These are phyloP conservation scores for Diutina pseudorugosa DNA, from an alignment of 1,139 yeast species.

Conservation along the genomic window DNA sequence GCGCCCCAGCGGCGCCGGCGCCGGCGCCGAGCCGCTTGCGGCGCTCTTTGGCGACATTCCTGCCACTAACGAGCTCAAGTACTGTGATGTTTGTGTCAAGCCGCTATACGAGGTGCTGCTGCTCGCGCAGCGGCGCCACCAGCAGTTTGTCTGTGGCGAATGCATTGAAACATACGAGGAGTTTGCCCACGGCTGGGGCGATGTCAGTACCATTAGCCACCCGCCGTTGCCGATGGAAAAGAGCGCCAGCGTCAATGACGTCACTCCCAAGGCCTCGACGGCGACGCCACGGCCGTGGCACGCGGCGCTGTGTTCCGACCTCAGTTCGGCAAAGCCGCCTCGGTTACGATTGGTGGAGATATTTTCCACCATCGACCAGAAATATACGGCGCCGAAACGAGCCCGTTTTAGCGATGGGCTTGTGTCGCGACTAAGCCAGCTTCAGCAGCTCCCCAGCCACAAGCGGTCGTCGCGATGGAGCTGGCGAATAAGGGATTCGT, in stretches of 20 bases:
- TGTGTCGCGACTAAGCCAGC: background rate
- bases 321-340: background rate
- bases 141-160: constrained; percentile 46
- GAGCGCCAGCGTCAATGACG: constrained; percentile 3
- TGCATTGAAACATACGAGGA: constrained; percentile 50
- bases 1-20: background rate
- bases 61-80: constrained; percentile 30
- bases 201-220: background rate
- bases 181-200: constrained; percentile 24
- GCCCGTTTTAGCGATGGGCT: background rate
- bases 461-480: background rate
- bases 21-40: constrained; percentile 18
- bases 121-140: constrained; percentile 4
- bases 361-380: background rate
- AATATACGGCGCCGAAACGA: background rate
- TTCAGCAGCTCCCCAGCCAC: background rate
- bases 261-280: background rate
- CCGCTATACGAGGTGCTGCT: constrained; percentile 47
- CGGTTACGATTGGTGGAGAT: background rate
- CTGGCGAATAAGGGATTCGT: background rate
- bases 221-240: background rate
- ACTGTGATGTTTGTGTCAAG: constrained; percentile 55
- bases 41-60: constrained; percentile 31
- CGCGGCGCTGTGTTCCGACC: background rate
- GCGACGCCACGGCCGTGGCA: background rate